phyloP scores from a whole-genome alignment of 1,139 yeast species.

The Meyerozyma smithsonii region DNA sequence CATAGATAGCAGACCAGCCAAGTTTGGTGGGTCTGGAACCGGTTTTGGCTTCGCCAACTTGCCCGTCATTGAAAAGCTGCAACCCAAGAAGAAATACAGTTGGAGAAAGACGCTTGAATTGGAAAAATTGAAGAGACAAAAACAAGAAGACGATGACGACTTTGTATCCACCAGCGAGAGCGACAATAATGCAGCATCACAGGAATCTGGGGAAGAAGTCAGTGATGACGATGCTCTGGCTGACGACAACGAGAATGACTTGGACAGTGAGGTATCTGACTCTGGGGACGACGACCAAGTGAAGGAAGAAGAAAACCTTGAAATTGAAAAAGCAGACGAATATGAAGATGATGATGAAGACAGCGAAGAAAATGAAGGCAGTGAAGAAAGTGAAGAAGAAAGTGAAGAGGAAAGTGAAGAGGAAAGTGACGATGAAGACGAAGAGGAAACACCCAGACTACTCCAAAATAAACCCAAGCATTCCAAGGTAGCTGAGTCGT shows the following conservation, averaged over 20 bases:
- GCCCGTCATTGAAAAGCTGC: conserved; percentile 38
- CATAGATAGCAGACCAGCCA: conserved; percentile 67
- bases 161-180: conserved; percentile 26
- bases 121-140: conserved; percentile 30
- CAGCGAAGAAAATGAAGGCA: conserved; percentile 5
- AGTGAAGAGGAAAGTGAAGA: conserved; percentile 10
- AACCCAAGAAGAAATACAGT: conserved; percentile 36
- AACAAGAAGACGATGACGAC: conserved; percentile 38
- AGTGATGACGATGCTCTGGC: too few relatives aligned
- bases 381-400: conserved; percentile 10
- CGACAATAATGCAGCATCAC: too few relatives aligned
- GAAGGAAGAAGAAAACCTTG: too few relatives aligned
- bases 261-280: too few relatives aligned
- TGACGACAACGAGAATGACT: too few relatives aligned
- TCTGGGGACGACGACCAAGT: too few relatives aligned
- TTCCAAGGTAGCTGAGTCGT: conserved; percentile 39
- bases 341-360: conserved; percentile 13
- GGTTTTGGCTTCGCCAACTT: conserved; percentile 70
- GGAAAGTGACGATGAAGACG: conserved; percentile 30
- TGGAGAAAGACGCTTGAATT: conserved; percentile 39
- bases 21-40: conserved; percentile 52
- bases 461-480: conserved; percentile 38
- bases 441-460: conserved; percentile 29
- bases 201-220: too few relatives aligned
- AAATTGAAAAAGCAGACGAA: too few relatives aligned